phyloP scores from a whole-genome alignment of 768 basidiomycete genomes.

The Trichaptum fuscoviolaceum region DNA sequence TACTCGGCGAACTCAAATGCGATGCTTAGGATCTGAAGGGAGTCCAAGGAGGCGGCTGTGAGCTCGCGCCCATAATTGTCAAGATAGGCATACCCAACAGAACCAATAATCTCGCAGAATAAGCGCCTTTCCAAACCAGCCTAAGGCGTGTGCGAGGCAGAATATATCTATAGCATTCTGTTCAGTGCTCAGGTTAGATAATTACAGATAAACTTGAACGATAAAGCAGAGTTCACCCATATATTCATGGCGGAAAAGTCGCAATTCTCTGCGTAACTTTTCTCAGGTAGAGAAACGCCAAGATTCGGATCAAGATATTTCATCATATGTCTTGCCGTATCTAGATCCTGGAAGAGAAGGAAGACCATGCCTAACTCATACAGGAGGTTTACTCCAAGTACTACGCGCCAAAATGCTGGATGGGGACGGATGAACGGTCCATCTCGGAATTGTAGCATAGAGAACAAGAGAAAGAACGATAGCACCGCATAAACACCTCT shows the following conservation, averaged over 20 bases:
- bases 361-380: conserved; percentile 84
- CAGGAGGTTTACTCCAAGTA: conserved; percentile 75
- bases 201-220: background rate
- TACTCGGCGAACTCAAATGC: conserved; percentile 89
- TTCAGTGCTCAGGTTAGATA: conserved; percentile 20
- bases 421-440: conserved; percentile 87
- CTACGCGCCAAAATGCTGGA: conserved; percentile 78
- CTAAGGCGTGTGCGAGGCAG: conserved; percentile 77
- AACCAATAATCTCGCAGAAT: conserved; percentile 92
- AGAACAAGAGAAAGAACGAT: conserved; percentile 71
- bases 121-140: conserved; percentile 91
- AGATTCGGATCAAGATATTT: conserved; percentile 67
- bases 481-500: conserved; percentile 78
- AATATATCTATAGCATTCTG: conserved; percentile 84
- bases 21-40: conserved; percentile 69
- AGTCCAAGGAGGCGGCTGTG: conserved; percentile 8
- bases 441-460: conserved; percentile 85
- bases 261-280: conserved; percentile 83
- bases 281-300: conserved; percentile 72
- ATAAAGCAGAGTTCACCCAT: conserved; percentile 46
- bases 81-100: conserved; percentile 62
- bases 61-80: background rate
- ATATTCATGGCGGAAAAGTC: conserved; percentile 52
- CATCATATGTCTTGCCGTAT: conserved; percentile 75
- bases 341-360: conserved; percentile 78